These are phyloP conservation scores for Limonium bicolor DNA, from an alignment of 148 eudicot species.

Conservation along the genomic window DNA sequence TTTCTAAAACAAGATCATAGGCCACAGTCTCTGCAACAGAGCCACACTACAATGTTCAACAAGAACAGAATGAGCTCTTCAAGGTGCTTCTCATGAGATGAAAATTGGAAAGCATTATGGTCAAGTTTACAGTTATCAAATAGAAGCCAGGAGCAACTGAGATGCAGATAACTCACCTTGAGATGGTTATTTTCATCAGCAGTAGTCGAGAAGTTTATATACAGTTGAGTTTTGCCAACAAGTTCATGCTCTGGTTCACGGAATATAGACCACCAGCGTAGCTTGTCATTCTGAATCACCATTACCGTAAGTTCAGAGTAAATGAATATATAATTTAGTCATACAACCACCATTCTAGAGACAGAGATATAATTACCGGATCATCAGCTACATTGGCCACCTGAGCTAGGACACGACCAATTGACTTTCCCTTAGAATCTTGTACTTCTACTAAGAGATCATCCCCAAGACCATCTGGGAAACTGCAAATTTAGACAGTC, in stretches of 20 bases:
- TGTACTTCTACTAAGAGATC: conserved; percentile 74
- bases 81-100: not conserved
- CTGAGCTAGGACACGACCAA: conserved; percentile 77
- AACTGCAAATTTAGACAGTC: conserved; percentile 60
- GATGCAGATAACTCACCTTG: conserved; percentile 24
- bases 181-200: conserved; percentile 54
- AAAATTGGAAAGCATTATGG: not conserved
- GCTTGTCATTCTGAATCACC: conserved; percentile 70
- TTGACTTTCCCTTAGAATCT: conserved; percentile 66
- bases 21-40: conserved; percentile 97
- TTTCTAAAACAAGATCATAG: conserved; percentile 77
- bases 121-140: not conserved
- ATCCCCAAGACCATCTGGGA: conserved; percentile 92
- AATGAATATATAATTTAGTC: too few relatives aligned
- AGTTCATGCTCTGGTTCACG: conserved; percentile 93
- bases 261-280: conserved; percentile 90
- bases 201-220: conserved; percentile 61
- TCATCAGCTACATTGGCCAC: conserved; percentile 84
- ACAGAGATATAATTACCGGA: conserved; percentile 29
- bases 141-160: not conserved
- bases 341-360: too few relatives aligned
- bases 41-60: conserved; percentile 19
- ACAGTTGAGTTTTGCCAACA: conserved; percentile 78
- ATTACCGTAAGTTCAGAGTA: conserved; percentile 6
- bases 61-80: conserved; percentile 2